Conservation (phyloP, 2,329 filamentous ascomycete species). For the Rhinocladiella mackenziei region DNA sequence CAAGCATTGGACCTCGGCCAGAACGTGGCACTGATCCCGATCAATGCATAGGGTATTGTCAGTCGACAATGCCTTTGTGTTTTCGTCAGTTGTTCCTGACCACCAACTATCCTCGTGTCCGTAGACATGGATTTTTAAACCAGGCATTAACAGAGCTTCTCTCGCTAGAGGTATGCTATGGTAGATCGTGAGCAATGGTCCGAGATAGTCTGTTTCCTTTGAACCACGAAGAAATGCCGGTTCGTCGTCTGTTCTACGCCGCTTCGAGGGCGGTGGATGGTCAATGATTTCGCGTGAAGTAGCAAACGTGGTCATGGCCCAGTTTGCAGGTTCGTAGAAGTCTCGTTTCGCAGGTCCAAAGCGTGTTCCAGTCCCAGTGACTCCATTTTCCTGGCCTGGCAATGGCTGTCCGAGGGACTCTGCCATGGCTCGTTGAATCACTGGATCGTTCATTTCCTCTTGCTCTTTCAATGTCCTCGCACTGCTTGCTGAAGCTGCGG, state of each 20-base stretch:
- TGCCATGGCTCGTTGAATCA: conserved; percentile 45
- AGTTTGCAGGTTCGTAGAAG: conserved; percentile 51
- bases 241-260: conserved; percentile 46
- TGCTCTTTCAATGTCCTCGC: conserved; percentile 35
- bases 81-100: conserved; percentile 52
- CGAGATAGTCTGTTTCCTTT: conserved; percentile 51
- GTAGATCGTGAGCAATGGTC: conserved; percentile 58
- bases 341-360: conserved; percentile 55
- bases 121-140: conserved; percentile 47
- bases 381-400: conserved; percentile 54
- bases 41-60: conserved; percentile 35
- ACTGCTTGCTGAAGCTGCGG: conserved; percentile 25
- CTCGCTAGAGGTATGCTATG: conserved; percentile 57
- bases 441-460: conserved; percentile 40
- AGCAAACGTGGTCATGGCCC: conserved; percentile 53
- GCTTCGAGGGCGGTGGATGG: conserved; percentile 50
- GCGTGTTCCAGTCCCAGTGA: conserved; percentile 41
- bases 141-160: conserved; percentile 53
- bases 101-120: conserved; percentile 59
- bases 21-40: conserved; percentile 41
- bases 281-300: conserved; percentile 52
- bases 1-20: conserved; percentile 57
- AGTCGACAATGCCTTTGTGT: conserved; percentile 50
- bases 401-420: conserved; percentile 43
- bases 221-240: conserved; percentile 58